Conservation (phyloP, 257 asterid species). For the Solanum arcanum region DNA sequence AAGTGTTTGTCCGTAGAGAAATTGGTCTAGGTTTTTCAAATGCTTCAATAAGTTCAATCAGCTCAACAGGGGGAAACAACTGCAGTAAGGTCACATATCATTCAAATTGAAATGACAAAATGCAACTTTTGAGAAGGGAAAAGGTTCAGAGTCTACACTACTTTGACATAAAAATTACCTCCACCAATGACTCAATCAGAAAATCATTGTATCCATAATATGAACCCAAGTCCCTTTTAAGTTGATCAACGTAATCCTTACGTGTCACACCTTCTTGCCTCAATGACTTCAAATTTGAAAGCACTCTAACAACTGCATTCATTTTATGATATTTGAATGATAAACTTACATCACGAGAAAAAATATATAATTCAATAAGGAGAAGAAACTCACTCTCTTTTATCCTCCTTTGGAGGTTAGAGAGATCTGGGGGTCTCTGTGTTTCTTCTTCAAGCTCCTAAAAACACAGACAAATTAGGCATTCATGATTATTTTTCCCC, state of each 20-base stretch:
- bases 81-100: constrained; percentile 15
- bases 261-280: constrained; percentile 75
- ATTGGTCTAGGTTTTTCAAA: constrained; percentile 92
- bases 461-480: not conserved
- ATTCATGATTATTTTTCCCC: not conserved
- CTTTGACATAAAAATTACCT: constrained; percentile 29
- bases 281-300: constrained; percentile 61
- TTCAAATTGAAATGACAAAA: not conserved
- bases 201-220: constrained; percentile 90
- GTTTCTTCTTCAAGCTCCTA: constrained; percentile 89
- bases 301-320: constrained; percentile 73
- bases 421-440: constrained; percentile 67
- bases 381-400: constrained; percentile 55
- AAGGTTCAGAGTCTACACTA: not conserved
- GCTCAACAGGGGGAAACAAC: constrained; percentile 85
- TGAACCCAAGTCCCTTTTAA: constrained; percentile 52
- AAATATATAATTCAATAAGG: not conserved
- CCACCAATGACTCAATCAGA: constrained; percentile 61
- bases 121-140: not conserved
- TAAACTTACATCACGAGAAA: not conserved
- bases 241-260: constrained; percentile 73
- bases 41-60: constrained; percentile 89
- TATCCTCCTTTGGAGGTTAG: constrained; percentile 67
- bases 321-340: constrained; percentile 4
- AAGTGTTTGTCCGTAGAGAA: constrained; percentile 76